Evolutionary conservation across 148 eudicot genomes (phyloP).

Genomic region (Silene latifolia): DNA sequence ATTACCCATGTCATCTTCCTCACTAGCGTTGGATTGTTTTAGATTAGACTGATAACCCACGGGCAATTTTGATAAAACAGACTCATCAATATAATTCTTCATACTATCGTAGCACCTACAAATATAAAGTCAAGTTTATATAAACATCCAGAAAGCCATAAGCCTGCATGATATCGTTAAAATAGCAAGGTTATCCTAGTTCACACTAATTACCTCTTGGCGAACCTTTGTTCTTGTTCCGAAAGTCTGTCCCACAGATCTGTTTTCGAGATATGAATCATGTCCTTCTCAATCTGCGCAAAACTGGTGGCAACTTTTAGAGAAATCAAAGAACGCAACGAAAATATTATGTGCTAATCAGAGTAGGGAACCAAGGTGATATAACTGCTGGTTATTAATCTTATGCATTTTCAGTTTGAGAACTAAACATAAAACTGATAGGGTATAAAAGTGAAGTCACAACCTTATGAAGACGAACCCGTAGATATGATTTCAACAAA

Average conservation of each 20-base stretch:
- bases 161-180: background rate
- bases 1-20: conserved; percentile 95
- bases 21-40: conserved; percentile 86
- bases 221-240: conserved; percentile 66
- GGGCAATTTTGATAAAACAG: conserved; percentile 71
- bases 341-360: background rate
- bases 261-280: conserved; percentile 67
- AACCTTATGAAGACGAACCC: conserved; percentile 89
- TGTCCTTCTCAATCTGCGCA: conserved; percentile 74
- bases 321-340: conserved; percentile 4
- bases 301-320: conserved; percentile 17
- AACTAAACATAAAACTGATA: background rate
- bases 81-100: conserved; percentile 56
- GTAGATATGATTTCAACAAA: conserved; percentile 75
- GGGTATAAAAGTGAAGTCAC: background rate
- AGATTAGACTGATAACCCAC: conserved; percentile 76
- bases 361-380: too few species aligned
- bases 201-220: conserved; percentile 41
- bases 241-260: conserved; percentile 81
- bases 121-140: conserved; percentile 8
- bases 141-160: conserved; percentile 11
- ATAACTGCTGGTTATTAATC: too few species aligned
- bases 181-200: background rate
- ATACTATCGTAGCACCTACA: conserved; percentile 60
- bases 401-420: too few species aligned